Percentiles rank a stretch among this genome's conserved stretches.
phyloP scores from a whole-genome alignment of 164 flowering plant species.

The Nelumbo lutea region DNA sequence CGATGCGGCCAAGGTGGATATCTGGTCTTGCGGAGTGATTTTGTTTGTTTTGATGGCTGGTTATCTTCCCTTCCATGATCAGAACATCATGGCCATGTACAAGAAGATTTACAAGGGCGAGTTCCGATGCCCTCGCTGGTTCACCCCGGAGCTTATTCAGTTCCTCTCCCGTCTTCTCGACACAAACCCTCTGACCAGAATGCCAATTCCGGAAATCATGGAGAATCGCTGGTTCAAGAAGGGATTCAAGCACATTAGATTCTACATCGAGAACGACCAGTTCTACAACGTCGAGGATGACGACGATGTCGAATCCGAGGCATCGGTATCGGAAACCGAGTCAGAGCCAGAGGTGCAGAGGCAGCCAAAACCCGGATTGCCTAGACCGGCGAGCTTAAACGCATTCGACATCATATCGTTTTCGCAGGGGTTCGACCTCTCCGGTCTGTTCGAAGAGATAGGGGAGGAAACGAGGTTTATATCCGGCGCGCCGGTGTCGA shows the following conservation, averaged over 20 bases:
- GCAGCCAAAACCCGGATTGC: constrained; percentile 8
- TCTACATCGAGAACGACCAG: constrained; percentile 23
- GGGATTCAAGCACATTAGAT: constrained; percentile 23
- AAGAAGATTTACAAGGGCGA: constrained; percentile 37
- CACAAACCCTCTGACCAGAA: constrained; percentile 23
- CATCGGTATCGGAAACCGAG: constrained; percentile 15
- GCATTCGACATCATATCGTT: constrained; percentile 29
- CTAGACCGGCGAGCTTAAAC: constrained; percentile 26
- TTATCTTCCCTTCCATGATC: constrained; percentile 36
- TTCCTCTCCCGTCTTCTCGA: constrained; percentile 24
- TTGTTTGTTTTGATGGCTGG: constrained; percentile 39
- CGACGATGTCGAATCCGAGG: constrained; percentile 7
- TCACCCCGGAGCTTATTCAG: constrained; percentile 15
- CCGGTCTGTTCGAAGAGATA: constrained; percentile 24
- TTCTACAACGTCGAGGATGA: constrained; percentile 13
- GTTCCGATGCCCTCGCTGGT: constrained; percentile 41
- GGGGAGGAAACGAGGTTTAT: constrained; percentile 42
- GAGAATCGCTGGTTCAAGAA: constrained; percentile 30
- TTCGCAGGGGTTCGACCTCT: constrained; percentile 24
- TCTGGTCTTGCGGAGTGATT: constrained; percentile 39
- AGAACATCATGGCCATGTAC: constrained; percentile 36
- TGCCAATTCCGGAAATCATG: constrained; percentile 25
- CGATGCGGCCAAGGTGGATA: constrained; percentile 33
- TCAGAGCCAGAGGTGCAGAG: constrained; percentile 1
- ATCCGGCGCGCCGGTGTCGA: constrained; percentile 63